Base-by-base conservation (phyloP, 1,284 basidiomycete genomes). In the Malassezia yamatoensis region DNA sequence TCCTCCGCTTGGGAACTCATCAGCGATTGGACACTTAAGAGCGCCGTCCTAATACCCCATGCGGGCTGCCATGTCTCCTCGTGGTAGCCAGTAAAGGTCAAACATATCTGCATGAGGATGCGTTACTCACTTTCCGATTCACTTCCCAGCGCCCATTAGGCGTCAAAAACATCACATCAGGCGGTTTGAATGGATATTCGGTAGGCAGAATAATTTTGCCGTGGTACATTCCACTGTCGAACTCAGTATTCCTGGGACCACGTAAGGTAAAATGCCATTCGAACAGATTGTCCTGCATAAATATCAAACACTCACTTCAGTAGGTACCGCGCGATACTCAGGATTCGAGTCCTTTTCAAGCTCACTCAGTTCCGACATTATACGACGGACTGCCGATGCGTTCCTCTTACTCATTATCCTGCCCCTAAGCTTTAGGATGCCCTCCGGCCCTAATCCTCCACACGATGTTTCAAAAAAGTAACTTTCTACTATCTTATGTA, bases 181-280 rank as follows among this genome's bases (percentile, higher is more conserved):
- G 91, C 15, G 91, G 89, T 57, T 87, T 83, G 78, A 96, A 93
- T 33, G 91, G 91, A 71, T 94, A 96, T 77, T 89, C 88, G 46
- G 89, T 83, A 3, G 91, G 91, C 7, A 96, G 79, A 18, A 89
- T 76, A 70, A 96, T 88, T 51, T 90, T 83, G 68, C 93, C 85
- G 77, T 96, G 90, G 77, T 96, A 96, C 13, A 79, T 67, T 0
- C 79, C 79, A 68, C 61, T 20, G 20, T 59, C 60, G 37, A 75
- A 71, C 34, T 64, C 62, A 20, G 62, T 60, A 39, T 61, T 57
- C 16, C 81, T 68, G 2, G 91, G 84, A 1, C 91, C 93, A 59
- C 89, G 83, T 48, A 96, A 80, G 7, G 93, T 96, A 68, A 90
- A 96, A 74, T 96, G 91, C 93, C 93, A 98, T 79, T 94, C 90